phyloP scores from a whole-genome alignment of 2,329 filamentous ascomycete genomes.

The Pestalotiopsis sp. region DNA sequence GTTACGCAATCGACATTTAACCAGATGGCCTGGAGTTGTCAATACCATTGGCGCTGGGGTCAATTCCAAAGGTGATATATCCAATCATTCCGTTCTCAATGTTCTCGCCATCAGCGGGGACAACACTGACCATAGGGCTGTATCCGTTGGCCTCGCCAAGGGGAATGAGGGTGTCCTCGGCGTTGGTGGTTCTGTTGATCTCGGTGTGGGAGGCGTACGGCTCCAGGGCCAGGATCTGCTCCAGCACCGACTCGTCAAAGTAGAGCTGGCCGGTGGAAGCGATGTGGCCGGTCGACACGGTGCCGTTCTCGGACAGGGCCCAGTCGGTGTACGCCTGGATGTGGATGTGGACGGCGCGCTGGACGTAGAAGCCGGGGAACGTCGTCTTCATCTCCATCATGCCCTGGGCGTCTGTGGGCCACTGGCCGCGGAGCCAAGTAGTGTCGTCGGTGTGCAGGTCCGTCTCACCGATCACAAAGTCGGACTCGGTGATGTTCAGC shows the following conservation, averaged over 20 bases:
- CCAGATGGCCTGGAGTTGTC: not conserved
- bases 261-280: slow-evolving; percentile 17
- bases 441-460: slow-evolving; percentile 29
- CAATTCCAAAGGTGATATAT: slow-evolving; percentile 36
- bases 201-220: slow-evolving; percentile 32
- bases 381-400: slow-evolving; percentile 26
- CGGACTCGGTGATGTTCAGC: slow-evolving; percentile 24
- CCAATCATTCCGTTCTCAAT: slow-evolving; percentile 34
- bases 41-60: slow-evolving; percentile 16
- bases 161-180: slow-evolving; percentile 19
- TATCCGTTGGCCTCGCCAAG: slow-evolving; percentile 23
- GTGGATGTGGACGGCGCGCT: slow-evolving; percentile 23
- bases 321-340: slow-evolving; percentile 14
- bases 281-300: slow-evolving; percentile 14
- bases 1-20: not conserved
- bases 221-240: slow-evolving; percentile 32
- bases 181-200: slow-evolving; percentile 36
- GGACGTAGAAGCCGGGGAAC: slow-evolving; percentile 23
- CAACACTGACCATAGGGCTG: slow-evolving; percentile 29
- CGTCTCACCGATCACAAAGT: slow-evolving; percentile 12
- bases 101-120: slow-evolving; percentile 33
- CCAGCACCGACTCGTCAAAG: slow-evolving; percentile 15
- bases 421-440: slow-evolving; percentile 27
- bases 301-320: slow-evolving; percentile 16
- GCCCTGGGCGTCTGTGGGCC: slow-evolving; percentile 26